Conservation (phyloP, 2,329 filamentous ascomycete species). For the Diplodia corticola region DNA sequence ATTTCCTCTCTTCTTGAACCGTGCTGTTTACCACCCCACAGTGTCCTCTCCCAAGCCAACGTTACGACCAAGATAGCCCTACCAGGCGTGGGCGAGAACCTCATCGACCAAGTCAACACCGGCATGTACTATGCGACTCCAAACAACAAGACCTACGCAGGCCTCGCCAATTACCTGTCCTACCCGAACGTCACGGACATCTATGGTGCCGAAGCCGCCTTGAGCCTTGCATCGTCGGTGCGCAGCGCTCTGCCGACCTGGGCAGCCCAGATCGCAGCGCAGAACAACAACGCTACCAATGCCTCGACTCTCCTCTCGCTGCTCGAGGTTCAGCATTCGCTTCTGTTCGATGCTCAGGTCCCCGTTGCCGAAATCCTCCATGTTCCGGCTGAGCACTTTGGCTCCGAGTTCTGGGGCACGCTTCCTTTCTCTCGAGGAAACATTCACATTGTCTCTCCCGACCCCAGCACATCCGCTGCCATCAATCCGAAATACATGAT, state of each 20-base stretch:
- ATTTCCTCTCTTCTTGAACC: background rate
- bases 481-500: conserved; percentile 49
- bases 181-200: conserved; percentile 30
- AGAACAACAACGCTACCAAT: conserved; percentile 21
- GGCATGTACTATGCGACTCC: conserved; percentile 20
- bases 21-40: background rate
- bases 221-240: conserved; percentile 27
- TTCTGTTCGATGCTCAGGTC: conserved; percentile 45
- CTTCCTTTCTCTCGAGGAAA: conserved; percentile 35
- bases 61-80: conserved; percentile 20
- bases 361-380: conserved; percentile 34
- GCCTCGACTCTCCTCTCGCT: conserved; percentile 29
- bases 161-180: conserved; percentile 30
- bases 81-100: conserved; percentile 29
- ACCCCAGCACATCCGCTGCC: conserved; percentile 38
- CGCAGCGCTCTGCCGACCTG: conserved; percentile 26
- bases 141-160: conserved; percentile 28
- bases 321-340: conserved; percentile 28
- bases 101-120: conserved; percentile 30
- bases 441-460: conserved; percentile 44
- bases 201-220: conserved; percentile 27
- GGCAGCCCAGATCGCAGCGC: conserved; percentile 24
- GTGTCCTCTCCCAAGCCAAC: conserved; percentile 25
- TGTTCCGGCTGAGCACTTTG: background rate
- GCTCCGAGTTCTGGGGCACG: conserved; percentile 10